phyloP scores from a whole-genome alignment of 768 basidiomycete species.

The Trametes gibbosa region DNA sequence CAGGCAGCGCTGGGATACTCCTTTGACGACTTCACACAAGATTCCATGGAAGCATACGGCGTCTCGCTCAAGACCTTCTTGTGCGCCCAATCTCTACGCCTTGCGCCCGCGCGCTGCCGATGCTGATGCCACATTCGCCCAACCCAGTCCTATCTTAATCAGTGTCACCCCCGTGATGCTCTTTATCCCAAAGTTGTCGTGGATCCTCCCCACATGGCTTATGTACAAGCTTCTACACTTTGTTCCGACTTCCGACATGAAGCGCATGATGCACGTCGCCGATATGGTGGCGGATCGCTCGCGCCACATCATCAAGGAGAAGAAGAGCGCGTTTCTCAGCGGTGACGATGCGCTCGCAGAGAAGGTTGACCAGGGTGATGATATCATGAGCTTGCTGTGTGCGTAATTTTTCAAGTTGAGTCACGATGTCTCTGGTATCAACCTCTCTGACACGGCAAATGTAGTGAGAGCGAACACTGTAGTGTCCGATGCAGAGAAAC shows the following conservation, averaged over 20 bases:
- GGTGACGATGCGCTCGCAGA: constrained; percentile 28
- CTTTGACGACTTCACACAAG: constrained; percentile 15
- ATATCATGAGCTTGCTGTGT: constrained; percentile 51
- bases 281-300: constrained; percentile 47
- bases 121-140: no score
- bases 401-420: constrained; percentile 9
- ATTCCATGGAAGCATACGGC: constrained; percentile 16
- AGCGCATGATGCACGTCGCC: constrained; percentile 43
- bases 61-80: constrained; percentile 18
- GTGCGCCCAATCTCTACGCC: constrained; percentile 29
- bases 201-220: no score
- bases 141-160: no score
- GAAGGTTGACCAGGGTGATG: constrained; percentile 36
- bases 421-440: background rate
- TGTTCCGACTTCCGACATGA: constrained; percentile 21
- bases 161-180: no score
- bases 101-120: no score
- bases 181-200: no score
- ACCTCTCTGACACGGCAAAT: background rate
- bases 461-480: constrained; percentile 23
- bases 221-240: no score
- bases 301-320: constrained; percentile 36
- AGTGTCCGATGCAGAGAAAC: constrained; percentile 7
- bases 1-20: constrained; percentile 21
- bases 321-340: constrained; percentile 30